These are phyloP conservation scores for Kodamaea leandrae DNA, from an alignment of 805 yeast genomes.

Conservation along the genomic window DNA sequence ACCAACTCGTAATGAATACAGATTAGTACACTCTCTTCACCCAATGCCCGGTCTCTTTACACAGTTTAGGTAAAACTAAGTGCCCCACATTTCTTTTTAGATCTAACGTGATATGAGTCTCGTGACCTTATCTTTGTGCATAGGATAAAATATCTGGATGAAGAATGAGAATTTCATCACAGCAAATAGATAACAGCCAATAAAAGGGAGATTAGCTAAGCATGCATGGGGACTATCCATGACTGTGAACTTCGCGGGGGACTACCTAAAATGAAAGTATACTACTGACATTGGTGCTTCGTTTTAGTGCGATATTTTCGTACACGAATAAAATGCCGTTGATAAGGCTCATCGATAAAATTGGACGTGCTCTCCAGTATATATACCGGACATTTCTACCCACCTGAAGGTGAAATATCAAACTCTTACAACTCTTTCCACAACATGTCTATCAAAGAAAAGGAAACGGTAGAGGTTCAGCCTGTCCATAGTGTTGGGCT, in stretches of 20 bases:
- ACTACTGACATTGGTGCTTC: neutral
- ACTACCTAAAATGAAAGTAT: neutral
- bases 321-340: neutral
- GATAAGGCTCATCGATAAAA: neutral
- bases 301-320: neutral
- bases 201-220: no score
- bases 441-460: neutral
- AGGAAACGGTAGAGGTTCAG: conserved; percentile 7
- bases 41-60: neutral
- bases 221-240: no score
- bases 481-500: conserved; percentile 11
- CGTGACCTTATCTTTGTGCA: conserved; percentile 2
- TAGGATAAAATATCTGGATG: neutral
- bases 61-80: neutral
- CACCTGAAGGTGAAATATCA: neutral
- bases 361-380: no score
- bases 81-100: neutral
- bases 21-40: no score
- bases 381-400: neutral
- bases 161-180: no score
- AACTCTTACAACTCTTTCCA: neutral
- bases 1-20: neutral
- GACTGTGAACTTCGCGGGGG: no score
- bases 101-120: neutral
- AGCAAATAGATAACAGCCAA: no score